Evolutionary conservation across 345 rosid genomes (phyloP), one percentile per base, ranked within the genome.

Genomic region (Pistacia integerrima): DNA sequence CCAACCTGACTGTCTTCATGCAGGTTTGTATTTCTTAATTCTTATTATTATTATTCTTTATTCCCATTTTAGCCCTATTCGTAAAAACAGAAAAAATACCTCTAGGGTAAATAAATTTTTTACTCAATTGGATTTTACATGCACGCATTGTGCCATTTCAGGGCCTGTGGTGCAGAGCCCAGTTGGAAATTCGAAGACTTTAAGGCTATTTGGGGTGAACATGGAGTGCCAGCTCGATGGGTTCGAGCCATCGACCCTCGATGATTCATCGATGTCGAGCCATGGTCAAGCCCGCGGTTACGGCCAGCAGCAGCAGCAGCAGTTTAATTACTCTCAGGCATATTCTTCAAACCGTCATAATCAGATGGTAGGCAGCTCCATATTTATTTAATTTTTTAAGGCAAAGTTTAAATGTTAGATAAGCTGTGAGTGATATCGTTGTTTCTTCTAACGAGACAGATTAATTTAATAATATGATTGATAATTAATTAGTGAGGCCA

Each of bases 171-270:
- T 61, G 49, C 84, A 88, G 83, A 79, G 20, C 73, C 90, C 77
- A 17, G 30, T 20, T 5, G 93, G 90, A 74, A 92, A 86, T 82
- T 87, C 94, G 5, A 94, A 74, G 88, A 86, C 86, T 59, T 73
- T 90, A 59, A 90, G 98, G 87, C 82, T 94, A 17, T 94, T 94
- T 67, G 98, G 98, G 51, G 97, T 94, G 78, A 90, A 94, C 83
- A 67, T 94, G 89, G 95, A 94, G 82, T 94, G 94, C 81, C 92
- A 91, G 78, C 86, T 83, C 5, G 91, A 88, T 18, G 89, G 83
- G 22, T 30, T 51, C 28, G 22, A 22, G 22, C 22, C 22, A 22
- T 22, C 22, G 22, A 22, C 22, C 22, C 22, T 22, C 22, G 22
- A 22, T 22, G 22, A 22, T 22, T 22, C 22, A 22, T 22, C 22